phyloP scores from a whole-genome alignment of 2,329 filamentous ascomycete species.

The Clonostachys sp. region DNA sequence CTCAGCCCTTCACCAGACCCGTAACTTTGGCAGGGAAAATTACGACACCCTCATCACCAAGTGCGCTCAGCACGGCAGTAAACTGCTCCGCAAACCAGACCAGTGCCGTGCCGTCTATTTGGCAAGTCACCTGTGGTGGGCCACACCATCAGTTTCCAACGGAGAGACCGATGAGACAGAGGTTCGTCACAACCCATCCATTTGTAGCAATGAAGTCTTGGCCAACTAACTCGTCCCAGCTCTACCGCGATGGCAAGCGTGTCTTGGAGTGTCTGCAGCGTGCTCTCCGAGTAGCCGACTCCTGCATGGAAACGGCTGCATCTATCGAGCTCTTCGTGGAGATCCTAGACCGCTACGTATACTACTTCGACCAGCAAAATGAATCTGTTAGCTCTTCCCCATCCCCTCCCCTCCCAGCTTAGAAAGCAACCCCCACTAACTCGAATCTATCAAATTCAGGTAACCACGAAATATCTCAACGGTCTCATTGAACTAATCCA shows the following conservation, averaged over 20 bases:
- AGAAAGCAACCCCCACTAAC: slow-evolving; percentile 7
- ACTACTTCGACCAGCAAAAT: slow-evolving; percentile 99
- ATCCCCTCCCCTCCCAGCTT: neutral
- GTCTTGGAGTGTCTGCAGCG: slow-evolving; percentile 95
- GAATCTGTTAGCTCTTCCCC: slow-evolving; percentile 66
- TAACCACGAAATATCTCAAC: slow-evolving; percentile 97
- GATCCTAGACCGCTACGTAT: slow-evolving; percentile 96
- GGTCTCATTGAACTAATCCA: slow-evolving; percentile 97
- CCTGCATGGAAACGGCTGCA: slow-evolving; percentile 97
- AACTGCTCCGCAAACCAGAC: slow-evolving; percentile 94
- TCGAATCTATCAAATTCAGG: slow-evolving; percentile 24
- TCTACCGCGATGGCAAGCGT: slow-evolving; percentile 95
- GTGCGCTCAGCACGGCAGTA: slow-evolving; percentile 92
- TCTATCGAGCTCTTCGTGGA: slow-evolving; percentile 98
- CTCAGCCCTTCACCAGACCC: slow-evolving; percentile 79
- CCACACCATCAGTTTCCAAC: slow-evolving; percentile 72
- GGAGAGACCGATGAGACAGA: slow-evolving; percentile 77
- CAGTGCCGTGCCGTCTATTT: slow-evolving; percentile 96
- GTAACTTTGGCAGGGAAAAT: slow-evolving; percentile 93
- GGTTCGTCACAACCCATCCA: slow-evolving; percentile 44
- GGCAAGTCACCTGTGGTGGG: slow-evolving; percentile 97
- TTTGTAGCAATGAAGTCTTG: neutral
- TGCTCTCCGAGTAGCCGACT: slow-evolving; percentile 91
- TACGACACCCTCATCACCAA: slow-evolving; percentile 99
- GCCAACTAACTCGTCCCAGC: slow-evolving; percentile 37